Conservation (phyloP, 176 grass and related monocot genomes). For the Chrysopogon serrulatus region DNA sequence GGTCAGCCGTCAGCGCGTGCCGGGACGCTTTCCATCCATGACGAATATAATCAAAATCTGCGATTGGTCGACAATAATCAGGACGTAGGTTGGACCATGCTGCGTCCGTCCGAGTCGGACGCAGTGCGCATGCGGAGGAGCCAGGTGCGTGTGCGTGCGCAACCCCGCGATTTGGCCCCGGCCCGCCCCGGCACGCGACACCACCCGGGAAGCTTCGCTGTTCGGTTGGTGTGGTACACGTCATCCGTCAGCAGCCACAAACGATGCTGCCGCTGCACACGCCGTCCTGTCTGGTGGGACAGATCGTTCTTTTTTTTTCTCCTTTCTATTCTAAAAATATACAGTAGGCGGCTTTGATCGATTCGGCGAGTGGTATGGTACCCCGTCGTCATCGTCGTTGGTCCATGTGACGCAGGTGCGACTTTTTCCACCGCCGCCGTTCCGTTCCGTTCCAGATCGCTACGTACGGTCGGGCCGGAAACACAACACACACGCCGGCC, state of each 20-base stretch:
- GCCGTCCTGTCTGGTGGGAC: not conserved
- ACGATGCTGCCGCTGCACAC: not conserved
- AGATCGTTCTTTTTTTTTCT: not conserved
- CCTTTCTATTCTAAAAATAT: too few relatives aligned
- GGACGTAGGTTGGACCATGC: not conserved
- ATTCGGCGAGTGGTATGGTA: not conserved
- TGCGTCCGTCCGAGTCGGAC: not conserved
- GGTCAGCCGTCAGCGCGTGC: not conserved
- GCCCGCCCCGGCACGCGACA: not conserved
- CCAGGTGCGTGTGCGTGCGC: too few relatives aligned
- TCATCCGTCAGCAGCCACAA: not conserved
- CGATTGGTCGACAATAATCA: not conserved
- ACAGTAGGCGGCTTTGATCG: not conserved
- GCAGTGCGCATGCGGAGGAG: too few relatives aligned
- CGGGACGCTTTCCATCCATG: too few relatives aligned
- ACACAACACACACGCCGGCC: too few relatives aligned
- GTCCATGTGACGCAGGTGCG: conserved; percentile 14
- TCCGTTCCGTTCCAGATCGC: too few relatives aligned
- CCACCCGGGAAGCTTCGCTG: not conserved
- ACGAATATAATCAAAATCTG: too few relatives aligned
- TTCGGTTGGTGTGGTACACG: not conserved
- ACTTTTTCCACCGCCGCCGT: not conserved
- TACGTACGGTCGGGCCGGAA: not conserved
- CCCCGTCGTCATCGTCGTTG: not conserved
- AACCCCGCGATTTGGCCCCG: too few relatives aligned